Percentiles rank a stretch among this genome's conserved stretches.
phyloP scores from a whole-genome alignment of 2,329 filamentous ascomycete genomes.

The Talaromyces rugulosus region DNA sequence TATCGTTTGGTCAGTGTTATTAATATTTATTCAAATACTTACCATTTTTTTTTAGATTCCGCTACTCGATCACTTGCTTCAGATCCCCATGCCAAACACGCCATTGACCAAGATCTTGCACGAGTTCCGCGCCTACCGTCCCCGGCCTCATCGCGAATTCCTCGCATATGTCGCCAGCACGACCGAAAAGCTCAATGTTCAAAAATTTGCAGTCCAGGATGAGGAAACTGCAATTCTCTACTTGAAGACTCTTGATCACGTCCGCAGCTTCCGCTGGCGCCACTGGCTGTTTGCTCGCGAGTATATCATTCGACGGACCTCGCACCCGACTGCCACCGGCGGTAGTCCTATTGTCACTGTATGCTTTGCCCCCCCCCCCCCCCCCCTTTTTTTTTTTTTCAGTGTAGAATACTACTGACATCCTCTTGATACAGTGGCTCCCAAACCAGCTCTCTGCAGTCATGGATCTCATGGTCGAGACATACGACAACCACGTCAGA shows the following conservation, averaged over 20 bases:
- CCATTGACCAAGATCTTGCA: constrained; percentile 82
- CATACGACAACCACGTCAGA: constrained; percentile 38
- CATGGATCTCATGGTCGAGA: constrained; percentile 46
- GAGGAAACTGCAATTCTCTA: constrained; percentile 40
- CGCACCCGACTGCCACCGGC: constrained; percentile 45
- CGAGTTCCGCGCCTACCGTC: constrained; percentile 86
- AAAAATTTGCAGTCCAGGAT: constrained; percentile 33
- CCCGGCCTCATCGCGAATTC: constrained; percentile 83
- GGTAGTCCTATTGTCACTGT: constrained; percentile 47
- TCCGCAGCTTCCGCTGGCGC: constrained; percentile 47
- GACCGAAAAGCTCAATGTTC: constrained; percentile 45
- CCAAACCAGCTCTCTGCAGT: constrained; percentile 46
- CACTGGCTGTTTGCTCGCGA: constrained; percentile 48
- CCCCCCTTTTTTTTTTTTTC: too few species aligned
- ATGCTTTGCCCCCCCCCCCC: constrained; percentile 14
- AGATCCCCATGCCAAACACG: constrained; percentile 82
- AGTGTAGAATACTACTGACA: not conserved
- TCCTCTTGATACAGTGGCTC: constrained; percentile 33
- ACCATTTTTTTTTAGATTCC: constrained; percentile 53
- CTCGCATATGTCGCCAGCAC: constrained; percentile 63
- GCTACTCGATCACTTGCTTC: constrained; percentile 79
- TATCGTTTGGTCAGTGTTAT: not conserved
- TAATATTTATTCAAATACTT: not conserved
- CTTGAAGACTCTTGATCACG: constrained; percentile 43
- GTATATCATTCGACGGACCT: constrained; percentile 45